Conservation (phyloP, 2,329 filamentous ascomycete genomes). For the Diaporthe batatas region DNA sequence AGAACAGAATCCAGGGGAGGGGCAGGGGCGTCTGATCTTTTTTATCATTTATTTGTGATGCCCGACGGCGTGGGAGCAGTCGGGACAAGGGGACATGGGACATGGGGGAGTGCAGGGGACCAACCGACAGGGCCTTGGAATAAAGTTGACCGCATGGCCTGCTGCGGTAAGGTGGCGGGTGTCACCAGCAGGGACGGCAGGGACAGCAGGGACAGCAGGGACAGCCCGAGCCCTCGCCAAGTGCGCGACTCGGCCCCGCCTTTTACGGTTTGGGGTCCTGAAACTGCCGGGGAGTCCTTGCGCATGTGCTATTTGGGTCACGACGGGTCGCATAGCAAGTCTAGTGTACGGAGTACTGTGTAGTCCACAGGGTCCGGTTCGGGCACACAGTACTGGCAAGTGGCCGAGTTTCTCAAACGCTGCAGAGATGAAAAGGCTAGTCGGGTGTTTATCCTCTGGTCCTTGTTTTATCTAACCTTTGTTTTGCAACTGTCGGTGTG, state of each 20-base stretch:
- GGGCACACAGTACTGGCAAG: not conserved
- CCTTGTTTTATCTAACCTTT: not conserved
- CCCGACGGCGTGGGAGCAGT: constrained; percentile 6
- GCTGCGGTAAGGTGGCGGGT: constrained; percentile 24
- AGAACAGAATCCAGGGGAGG: not conserved
- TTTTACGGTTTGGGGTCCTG: constrained; percentile 31
- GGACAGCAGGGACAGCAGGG: not conserved
- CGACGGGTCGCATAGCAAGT: constrained; percentile 12
- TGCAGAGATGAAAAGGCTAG: constrained; percentile 27
- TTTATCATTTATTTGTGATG: constrained; percentile 23
- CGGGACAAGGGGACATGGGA: not conserved
- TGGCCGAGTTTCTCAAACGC: not conserved
- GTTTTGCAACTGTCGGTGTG: not conserved
- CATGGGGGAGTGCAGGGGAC: not conserved
- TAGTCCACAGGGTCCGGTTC: not conserved
- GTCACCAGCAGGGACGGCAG: not conserved
- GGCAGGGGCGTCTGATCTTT: not conserved
- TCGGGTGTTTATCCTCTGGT: not conserved
- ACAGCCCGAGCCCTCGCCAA: constrained; percentile 3
- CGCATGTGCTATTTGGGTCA: constrained; percentile 2
- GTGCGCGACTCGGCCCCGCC: constrained; percentile 34
- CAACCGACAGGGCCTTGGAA: constrained; percentile 9
- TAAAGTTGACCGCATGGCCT: constrained; percentile 23
- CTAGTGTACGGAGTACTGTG: too few species aligned
- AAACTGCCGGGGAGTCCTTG: constrained; percentile 27